Evolutionary conservation across 768 basidiomycete species (phyloP).

Genomic region (Lentinula aciculospora): DNA sequence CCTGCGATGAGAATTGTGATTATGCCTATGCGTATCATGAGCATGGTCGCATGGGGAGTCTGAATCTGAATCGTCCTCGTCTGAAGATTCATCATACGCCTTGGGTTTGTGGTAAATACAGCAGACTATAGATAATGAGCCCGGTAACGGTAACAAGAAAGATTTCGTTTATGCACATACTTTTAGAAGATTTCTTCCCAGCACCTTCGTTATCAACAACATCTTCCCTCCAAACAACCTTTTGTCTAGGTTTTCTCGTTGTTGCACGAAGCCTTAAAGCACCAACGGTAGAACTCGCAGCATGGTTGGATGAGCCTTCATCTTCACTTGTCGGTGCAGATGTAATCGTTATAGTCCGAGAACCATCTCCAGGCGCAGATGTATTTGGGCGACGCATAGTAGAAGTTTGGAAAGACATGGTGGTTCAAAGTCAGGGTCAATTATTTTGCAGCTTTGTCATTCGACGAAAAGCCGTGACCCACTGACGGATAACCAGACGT

Average conservation of each 20-base stretch:
- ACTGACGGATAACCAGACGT: too few relatives aligned
- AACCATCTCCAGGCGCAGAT: constrained; percentile 4
- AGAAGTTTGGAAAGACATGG: not conserved
- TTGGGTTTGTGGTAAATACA: constrained; percentile 90
- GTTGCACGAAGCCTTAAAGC: constrained; percentile 54
- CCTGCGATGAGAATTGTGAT: constrained; percentile 8
- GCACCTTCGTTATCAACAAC: constrained; percentile 89
- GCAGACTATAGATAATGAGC: constrained; percentile 56
- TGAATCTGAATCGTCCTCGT: constrained; percentile 49
- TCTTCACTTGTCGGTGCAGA: not conserved
- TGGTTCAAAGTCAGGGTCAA: not conserved
- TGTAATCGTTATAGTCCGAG: constrained; percentile 2
- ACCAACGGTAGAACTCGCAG: constrained; percentile 30
- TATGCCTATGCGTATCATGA: constrained; percentile 17
- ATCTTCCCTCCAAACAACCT: constrained; percentile 80
- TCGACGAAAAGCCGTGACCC: too few relatives aligned
- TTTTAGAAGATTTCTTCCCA: constrained; percentile 90
- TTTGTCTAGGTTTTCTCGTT: constrained; percentile 25
- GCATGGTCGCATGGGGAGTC: constrained; percentile 26
- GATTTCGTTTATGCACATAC: constrained; percentile 39
- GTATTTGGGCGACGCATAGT: constrained; percentile 4
- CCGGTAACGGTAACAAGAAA: not conserved
- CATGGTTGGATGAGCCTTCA: not conserved
- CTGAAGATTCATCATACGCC: constrained; percentile 78
- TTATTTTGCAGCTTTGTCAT: too few relatives aligned